Evolutionary conservation across 1,139 yeast genomes (phyloP), one percentile per base, ranked within the genome.

Genomic region (Geotrichum klebahnii): DNA sequence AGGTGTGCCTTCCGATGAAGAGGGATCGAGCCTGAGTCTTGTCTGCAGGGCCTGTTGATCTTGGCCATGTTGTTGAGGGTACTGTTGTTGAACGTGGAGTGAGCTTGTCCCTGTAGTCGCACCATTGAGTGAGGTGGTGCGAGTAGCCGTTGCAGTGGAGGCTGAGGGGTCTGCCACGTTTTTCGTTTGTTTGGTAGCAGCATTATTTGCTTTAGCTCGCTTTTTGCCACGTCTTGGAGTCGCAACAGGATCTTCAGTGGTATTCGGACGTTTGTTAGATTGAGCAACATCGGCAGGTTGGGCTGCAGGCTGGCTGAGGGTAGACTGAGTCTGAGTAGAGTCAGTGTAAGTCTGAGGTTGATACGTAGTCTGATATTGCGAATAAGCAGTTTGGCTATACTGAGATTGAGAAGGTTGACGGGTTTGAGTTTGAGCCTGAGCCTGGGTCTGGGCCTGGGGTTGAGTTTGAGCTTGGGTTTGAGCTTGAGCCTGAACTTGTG

Each of bases 1-100:
- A 14, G 52, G 55, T 16, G 59, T 49, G 20, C 55, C 53, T 35
- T 56, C 57, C 40, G 59, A 48, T 28, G 59, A 58, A 39, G 52
- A 46, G 14, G 48, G 51, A 6, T 38, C 55, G 47, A 47, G 52
- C 28, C 53, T 55, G 34, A 23, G 42, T 20, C 50, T 49, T n/a
- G 52, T 57, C 32, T 50, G 56, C 20, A 19, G 50, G 35, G 48
- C 44, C 41, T 17, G 57, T 46, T 26, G 29, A 26, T 26, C 29
- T 53, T 41, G 50, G 23, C 26, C 42, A 36, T 34, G 50, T 49
- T 24, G 36, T 46, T 41, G 53, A 2, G 49, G 53, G 33, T 52
- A 59, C 19, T 57, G 60, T 31, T 29, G 57, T 51, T 16, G 48
- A 44, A 16, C 51, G 51, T 43, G 55, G 45, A 35, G 44, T 53